Conservation (phyloP, 192 early-diverging fungal genomes). For the Linnemannia hyalina region DNA sequence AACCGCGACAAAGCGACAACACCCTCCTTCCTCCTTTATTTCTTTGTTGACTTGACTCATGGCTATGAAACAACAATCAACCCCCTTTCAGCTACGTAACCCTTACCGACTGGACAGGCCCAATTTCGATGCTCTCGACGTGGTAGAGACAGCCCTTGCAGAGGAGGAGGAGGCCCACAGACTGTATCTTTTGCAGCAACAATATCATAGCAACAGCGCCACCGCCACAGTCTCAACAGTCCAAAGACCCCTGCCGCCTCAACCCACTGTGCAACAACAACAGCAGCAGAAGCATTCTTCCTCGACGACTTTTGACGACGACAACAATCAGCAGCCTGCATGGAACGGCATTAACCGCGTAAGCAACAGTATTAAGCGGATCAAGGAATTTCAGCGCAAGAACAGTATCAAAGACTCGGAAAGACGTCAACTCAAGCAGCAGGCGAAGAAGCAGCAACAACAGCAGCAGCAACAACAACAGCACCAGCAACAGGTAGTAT, state of each 20-base stretch:
- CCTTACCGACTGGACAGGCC: constrained; percentile 51
- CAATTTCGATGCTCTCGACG: constrained; percentile 25
- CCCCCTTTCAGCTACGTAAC: constrained; percentile 44
- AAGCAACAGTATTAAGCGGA: constrained; percentile 24
- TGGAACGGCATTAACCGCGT: not conserved
- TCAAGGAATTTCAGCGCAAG: constrained; percentile 15
- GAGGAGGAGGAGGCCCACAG: constrained; percentile 19
- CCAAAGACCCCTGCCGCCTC: constrained; percentile 19
- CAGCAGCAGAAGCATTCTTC: not conserved
- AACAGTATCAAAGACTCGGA: constrained; percentile 1
- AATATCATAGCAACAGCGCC: not conserved
- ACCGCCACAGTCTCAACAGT: not conserved
- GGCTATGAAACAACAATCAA: constrained; percentile 27
- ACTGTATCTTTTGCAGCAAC: constrained; percentile 4
- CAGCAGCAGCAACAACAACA: not conserved
- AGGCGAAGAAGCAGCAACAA: constrained; percentile 3
- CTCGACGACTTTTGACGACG: not conserved
- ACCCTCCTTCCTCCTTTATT: not conserved
- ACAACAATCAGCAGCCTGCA: constrained; percentile 5
- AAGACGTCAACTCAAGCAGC: not conserved
- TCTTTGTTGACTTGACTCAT: not conserved
- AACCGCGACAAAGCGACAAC: not conserved
- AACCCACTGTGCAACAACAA: not conserved
- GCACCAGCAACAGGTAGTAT: not conserved
- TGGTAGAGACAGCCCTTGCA: constrained; percentile 17